These are phyloP conservation scores for Trichoderma orchidacearum DNA, from an alignment of 495 filamentous ascomycete species.

Conservation along the genomic window DNA sequence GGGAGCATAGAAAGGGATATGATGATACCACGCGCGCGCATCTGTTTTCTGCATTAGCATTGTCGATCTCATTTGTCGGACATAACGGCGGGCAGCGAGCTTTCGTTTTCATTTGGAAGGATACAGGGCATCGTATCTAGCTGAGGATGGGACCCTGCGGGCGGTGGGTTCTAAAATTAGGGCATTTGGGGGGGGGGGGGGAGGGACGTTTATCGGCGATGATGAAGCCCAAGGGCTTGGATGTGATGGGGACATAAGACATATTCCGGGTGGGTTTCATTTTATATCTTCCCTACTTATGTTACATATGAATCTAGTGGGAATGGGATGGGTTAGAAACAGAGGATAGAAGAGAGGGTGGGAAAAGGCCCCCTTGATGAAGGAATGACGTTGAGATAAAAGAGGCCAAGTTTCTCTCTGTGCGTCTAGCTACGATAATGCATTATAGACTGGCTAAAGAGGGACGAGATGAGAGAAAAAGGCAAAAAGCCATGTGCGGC, in stretches of 20 bases:
- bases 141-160: neutral
- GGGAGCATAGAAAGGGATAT: neutral
- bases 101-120: neutral
- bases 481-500: too few species aligned
- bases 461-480: neutral
- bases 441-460: neutral
- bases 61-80: neutral
- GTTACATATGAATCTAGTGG: too few species aligned
- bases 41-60: neutral
- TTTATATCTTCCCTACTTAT: neutral
- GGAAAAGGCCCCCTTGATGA: neutral
- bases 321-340: neutral
- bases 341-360: neutral
- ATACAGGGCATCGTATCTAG: neutral
- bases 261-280: too few species aligned
- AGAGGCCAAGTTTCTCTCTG: too few species aligned
- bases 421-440: neutral
- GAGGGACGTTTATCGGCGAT: neutral
- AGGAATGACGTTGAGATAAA: neutral
- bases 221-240: neutral
- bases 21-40: neutral
- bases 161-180: neutral
- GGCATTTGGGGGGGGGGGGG: too few species aligned
- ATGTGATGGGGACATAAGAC: neutral
- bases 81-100: neutral